A percentile compares a stretch with the other conserved stretches of the same genome.
Conservation (phyloP, 202 grass and related monocot species). For the Musa balbisiana region DNA sequence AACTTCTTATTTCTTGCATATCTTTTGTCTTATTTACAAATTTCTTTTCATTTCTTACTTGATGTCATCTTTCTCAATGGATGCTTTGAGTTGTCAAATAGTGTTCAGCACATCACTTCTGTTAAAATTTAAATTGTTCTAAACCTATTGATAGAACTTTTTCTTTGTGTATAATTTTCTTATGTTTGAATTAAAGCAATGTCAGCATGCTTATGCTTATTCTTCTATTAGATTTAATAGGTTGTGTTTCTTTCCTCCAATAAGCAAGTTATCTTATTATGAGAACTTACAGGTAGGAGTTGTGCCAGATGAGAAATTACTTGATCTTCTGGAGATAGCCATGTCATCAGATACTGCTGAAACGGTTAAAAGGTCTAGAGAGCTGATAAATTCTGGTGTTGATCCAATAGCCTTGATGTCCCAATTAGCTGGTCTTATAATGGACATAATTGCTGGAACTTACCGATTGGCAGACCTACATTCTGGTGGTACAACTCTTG, state of each 20-base stretch:
- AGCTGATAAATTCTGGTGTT: constrained; percentile 89
- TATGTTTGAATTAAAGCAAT: no score
- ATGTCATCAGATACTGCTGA: constrained; percentile 96
- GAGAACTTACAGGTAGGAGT: constrained; percentile 66
- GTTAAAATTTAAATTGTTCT: no score
- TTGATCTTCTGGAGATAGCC: constrained; percentile 85
- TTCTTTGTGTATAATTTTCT: no score
- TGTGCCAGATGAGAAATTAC: constrained; percentile 87
- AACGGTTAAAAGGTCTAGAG: constrained; percentile 81
- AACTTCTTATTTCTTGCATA: no score
- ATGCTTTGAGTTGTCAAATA: no score
- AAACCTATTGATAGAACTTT: no score
- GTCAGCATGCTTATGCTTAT: neutral
- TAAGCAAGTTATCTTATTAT: constrained; percentile 21
- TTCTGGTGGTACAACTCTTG: constrained; percentile 39
- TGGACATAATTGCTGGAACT: constrained; percentile 95
- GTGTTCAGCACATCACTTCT: no score
- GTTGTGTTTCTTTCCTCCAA: neutral
- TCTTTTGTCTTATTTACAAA: no score
- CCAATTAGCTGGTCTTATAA: constrained; percentile 94
- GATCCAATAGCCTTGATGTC: constrained; percentile 97
- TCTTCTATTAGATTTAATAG: constrained; percentile 3
- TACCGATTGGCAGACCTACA: constrained; percentile 52
- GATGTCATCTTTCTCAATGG: no score
- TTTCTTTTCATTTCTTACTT: no score